These are phyloP conservation scores for Penicillium steckii DNA, from an alignment of 495 filamentous ascomycete genomes.

Conservation along the genomic window DNA sequence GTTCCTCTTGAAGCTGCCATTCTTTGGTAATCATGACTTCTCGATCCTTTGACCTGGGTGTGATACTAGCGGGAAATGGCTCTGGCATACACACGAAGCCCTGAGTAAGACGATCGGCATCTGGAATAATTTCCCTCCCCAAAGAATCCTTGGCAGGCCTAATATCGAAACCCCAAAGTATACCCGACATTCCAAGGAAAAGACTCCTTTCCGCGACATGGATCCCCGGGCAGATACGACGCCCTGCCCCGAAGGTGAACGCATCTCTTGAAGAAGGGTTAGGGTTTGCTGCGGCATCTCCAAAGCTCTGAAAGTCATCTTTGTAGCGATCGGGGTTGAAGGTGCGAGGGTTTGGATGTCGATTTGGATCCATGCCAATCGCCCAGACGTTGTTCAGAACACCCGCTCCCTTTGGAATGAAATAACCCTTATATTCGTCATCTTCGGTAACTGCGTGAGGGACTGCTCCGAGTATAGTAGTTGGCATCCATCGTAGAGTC, in stretches of 20 bases:
- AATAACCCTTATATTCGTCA: conserved; percentile 52
- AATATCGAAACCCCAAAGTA: conserved; percentile 54
- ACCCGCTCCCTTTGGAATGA: conserved; percentile 45
- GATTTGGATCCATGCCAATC: conserved; percentile 43
- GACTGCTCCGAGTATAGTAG: conserved; percentile 44
- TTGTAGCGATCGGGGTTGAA: conserved; percentile 57
- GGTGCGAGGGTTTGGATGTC: conserved; percentile 47
- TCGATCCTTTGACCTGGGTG: conserved; percentile 26
- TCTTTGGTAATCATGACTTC: conserved; percentile 34
- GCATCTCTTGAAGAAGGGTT: conserved; percentile 31
- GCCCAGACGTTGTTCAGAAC: conserved; percentile 47
- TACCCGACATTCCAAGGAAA: conserved; percentile 49
- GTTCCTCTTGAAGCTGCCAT: conserved; percentile 18
- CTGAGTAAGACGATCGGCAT: conserved; percentile 26
- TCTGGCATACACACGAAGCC: conserved; percentile 44
- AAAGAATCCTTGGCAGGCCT: conserved; percentile 8
- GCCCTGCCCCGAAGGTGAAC: conserved; percentile 31
- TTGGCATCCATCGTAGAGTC: conserved; percentile 40
- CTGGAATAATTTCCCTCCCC: conserved; percentile 17
- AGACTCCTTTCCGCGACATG: conserved; percentile 40
- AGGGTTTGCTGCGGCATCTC: conserved; percentile 40
- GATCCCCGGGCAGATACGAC: conserved; percentile 32
- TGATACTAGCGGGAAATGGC: conserved; percentile 29
- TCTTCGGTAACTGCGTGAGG: conserved; percentile 55
- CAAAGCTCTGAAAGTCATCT: conserved; percentile 20